A percentile compares a stretch with the other conserved stretches of the same genome.
Evolutionary conservation across 441 rosid genomes (phyloP).

Genomic region (Pelargonium fulgidum): DNA sequence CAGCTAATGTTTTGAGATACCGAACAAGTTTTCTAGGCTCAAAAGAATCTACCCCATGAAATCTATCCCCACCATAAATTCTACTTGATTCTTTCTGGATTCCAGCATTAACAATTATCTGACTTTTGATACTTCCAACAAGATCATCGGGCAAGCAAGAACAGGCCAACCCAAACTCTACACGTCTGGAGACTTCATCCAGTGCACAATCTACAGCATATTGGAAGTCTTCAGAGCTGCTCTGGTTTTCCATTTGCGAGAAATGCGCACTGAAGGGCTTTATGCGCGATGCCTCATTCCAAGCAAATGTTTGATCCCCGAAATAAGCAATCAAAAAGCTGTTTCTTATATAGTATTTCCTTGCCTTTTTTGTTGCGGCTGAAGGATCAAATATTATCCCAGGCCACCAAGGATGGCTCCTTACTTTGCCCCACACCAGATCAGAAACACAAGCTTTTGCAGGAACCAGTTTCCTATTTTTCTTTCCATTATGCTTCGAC

Average conservation of each 20-base stretch:
- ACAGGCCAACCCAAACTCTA: conserved; percentile 64
- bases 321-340: conserved; percentile 55
- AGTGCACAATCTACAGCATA: conserved; percentile 63
- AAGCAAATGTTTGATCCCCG: conserved; percentile 72
- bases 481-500: not conserved
- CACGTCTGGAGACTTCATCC: conserved; percentile 67
- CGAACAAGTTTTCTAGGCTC: conserved; percentile 43
- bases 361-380: conserved; percentile 53
- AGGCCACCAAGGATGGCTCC: conserved; percentile 97
- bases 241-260: conserved; percentile 57
- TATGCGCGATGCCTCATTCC: conserved; percentile 52
- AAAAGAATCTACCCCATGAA: conserved; percentile 40
- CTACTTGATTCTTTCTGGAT: conserved; percentile 37
- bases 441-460: conserved; percentile 37
- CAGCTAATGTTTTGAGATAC: conserved; percentile 43
- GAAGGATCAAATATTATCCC: conserved; percentile 61
- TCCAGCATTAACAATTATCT: conserved; percentile 56
- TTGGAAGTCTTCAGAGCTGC: conserved; percentile 34
- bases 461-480: conserved; percentile 13
- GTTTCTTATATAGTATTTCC: conserved; percentile 52
- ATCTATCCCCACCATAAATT: conserved; percentile 43
- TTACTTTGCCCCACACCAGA: conserved; percentile 85
- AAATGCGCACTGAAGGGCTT: conserved; percentile 60
- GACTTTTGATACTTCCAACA: conserved; percentile 35
- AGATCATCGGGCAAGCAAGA: conserved; percentile 51